phyloP scores from a whole-genome alignment of 179 eudicot species.

The Beta macrorhiza region DNA sequence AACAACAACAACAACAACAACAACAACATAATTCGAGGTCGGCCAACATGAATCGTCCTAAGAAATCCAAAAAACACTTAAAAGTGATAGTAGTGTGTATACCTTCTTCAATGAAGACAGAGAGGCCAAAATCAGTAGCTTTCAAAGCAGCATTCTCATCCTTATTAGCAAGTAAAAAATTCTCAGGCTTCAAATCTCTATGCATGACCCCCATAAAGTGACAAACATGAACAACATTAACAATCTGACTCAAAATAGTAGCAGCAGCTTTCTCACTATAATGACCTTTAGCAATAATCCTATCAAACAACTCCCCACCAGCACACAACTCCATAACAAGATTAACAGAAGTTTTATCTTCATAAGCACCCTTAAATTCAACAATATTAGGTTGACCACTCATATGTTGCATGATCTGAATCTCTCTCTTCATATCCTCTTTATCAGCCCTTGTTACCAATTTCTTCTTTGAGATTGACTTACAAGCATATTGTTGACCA shows the following conservation, averaged over 20 bases:
- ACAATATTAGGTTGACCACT: constrained; percentile 51
- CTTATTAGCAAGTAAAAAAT: constrained; percentile 46
- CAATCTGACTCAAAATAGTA: constrained; percentile 42
- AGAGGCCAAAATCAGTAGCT: constrained; percentile 51
- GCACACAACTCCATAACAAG: constrained; percentile 51
- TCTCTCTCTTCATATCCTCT: constrained; percentile 50
- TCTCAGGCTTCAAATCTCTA: constrained; percentile 53
- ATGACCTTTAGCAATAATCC: constrained; percentile 53
- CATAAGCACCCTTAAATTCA: constrained; percentile 50
- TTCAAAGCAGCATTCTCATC: constrained; percentile 45
- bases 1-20: too few species aligned
- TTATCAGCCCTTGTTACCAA: constrained; percentile 47
- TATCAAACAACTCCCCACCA: constrained; percentile 46
- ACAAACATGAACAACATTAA: constrained; percentile 55
- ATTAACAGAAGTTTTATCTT: constrained; percentile 38
- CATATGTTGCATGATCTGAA: constrained; percentile 52
- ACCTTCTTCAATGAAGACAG: constrained; percentile 50
- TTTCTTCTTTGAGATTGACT: constrained; percentile 47
- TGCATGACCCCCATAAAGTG: constrained; percentile 57
- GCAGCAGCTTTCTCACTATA: constrained; percentile 55
- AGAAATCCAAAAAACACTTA: too few species aligned
- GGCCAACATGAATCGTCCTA: too few species aligned
- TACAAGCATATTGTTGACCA: constrained; percentile 42
- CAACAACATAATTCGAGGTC: too few species aligned
- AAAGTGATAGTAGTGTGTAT: not conserved